Percentiles rank a stretch among this genome's conserved stretches.
These are phyloP conservation scores for Ceratocystis alfenasii DNA, from an alignment of 2,329 filamentous ascomycete genomes.

Conservation along the genomic window DNA sequence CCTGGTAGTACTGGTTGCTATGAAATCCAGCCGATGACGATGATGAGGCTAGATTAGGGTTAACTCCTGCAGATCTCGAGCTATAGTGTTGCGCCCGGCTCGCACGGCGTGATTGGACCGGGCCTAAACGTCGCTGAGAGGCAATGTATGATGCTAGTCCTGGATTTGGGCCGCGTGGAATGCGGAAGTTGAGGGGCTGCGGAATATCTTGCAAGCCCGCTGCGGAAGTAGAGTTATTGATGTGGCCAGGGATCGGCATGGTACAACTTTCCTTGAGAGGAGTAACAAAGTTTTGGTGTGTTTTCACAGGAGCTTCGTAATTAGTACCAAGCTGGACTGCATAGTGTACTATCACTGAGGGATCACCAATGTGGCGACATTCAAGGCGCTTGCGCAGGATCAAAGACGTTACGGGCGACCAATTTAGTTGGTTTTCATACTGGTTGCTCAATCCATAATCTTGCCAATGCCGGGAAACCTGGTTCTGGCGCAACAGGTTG, in stretches of 20 bases:
- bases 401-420: conserved; percentile 34
- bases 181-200: conserved; percentile 31
- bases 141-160: conserved; percentile 30
- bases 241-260: conserved; percentile 30
- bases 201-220: conserved; percentile 12
- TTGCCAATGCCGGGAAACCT: conserved; percentile 32
- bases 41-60: conserved; percentile 14
- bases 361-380: conserved; percentile 34
- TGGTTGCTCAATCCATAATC: conserved; percentile 28
- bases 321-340: conserved; percentile 32
- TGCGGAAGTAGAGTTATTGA: conserved; percentile 23
- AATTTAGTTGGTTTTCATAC: conserved; percentile 31
- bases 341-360: conserved; percentile 32
- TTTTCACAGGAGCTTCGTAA: conserved; percentile 24
- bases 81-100: conserved; percentile 16
- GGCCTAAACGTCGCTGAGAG: conserved; percentile 29
- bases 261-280: conserved; percentile 31
- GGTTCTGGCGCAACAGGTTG: conserved; percentile 35
- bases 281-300: conserved; percentile 30
- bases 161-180: conserved; percentile 30
- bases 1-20: conserved; percentile 8
- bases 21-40: not conserved
- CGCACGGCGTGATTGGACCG: conserved; percentile 22
- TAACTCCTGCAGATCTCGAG: conserved; percentile 18
- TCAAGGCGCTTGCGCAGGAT: conserved; percentile 36